Evolutionary conservation across 2,329 filamentous ascomycete genomes (phyloP).

Genomic region (Periconia digitata): DNA sequence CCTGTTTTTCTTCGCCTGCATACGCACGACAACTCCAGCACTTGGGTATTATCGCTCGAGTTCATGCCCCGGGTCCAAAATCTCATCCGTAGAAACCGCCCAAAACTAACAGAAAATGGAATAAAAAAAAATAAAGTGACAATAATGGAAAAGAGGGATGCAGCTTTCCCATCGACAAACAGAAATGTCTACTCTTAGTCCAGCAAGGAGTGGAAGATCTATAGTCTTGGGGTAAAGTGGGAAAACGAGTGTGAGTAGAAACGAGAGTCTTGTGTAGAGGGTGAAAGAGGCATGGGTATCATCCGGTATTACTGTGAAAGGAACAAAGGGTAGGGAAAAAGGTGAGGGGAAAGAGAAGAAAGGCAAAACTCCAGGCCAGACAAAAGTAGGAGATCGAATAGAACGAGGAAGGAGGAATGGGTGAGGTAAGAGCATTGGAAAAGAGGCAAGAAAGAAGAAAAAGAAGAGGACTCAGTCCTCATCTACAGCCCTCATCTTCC

Average conservation of each 20-base stretch:
- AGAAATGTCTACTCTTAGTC: slow-evolving; percentile 1
- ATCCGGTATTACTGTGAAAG: background rate
- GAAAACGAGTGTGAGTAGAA: background rate
- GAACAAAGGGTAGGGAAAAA: background rate
- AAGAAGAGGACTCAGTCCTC: background rate
- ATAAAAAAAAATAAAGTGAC: background rate
- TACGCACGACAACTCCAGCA: slow-evolving; percentile 13
- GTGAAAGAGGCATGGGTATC: slow-evolving; percentile 7
- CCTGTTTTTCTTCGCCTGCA: no score
- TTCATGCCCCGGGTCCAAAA: no score
- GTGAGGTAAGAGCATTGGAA: background rate
- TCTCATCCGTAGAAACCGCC: no score
- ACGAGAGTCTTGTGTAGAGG: slow-evolving; percentile 9
- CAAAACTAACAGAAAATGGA: background rate
- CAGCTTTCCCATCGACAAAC: background rate
- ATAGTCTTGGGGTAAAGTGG: slow-evolving; percentile 7
- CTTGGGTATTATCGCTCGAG: slow-evolving; percentile 6
- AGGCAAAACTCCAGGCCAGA: background rate
- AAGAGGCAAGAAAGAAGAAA: background rate
- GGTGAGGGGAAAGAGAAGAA: background rate
- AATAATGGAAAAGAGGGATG: background rate
- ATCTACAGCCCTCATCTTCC: slow-evolving; percentile 22
- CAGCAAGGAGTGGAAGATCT: slow-evolving; percentile 9
- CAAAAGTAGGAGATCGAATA: background rate
- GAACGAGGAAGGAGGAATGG: background rate